A percentile compares a stretch with the other conserved stretches of the same genome.
phyloP scores from a whole-genome alignment of 2,329 filamentous ascomycete species.

The Aspergillus persii region DNA sequence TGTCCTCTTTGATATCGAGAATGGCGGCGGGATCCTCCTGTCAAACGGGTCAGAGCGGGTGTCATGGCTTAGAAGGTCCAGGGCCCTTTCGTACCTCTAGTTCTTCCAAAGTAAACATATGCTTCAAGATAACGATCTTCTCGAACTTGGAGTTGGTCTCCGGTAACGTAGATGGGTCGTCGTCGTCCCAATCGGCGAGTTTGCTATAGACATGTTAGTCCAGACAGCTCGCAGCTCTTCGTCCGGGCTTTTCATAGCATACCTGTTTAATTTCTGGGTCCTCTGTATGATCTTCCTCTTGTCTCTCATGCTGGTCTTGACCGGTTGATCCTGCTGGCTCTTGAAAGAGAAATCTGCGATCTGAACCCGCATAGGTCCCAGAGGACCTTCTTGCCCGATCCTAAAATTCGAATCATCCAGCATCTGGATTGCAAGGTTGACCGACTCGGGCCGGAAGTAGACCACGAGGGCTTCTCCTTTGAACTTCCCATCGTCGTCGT shows the following conservation, averaged over 20 bases:
- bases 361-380: conserved; percentile 74
- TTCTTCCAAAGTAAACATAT: conserved; percentile 89
- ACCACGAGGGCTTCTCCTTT: conserved; percentile 92
- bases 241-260: conserved; percentile 17
- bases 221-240: background rate
- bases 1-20: conserved; percentile 91
- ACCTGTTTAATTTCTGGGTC: conserved; percentile 79
- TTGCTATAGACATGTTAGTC: conserved; percentile 55
- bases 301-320: conserved; percentile 60
- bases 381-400: conserved; percentile 52
- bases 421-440: conserved; percentile 61
- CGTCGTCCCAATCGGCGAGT: conserved; percentile 92
- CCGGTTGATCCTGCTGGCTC: conserved; percentile 67
- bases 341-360: conserved; percentile 90
- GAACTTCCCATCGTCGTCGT: conserved; percentile 74
- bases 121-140: conserved; percentile 80
- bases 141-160: conserved; percentile 62
- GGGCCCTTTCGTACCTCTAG: conserved; percentile 54
- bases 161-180: conserved; percentile 65
- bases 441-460: conserved; percentile 94
- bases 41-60: conserved; percentile 16
- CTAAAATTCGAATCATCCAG: conserved; percentile 67
- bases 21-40: conserved; percentile 75
- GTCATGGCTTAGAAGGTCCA: background rate
- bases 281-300: conserved; percentile 89